These are phyloP conservation scores for Melaleuca alternifolia DNA, from an alignment of 345 rosid genomes.

Conservation along the genomic window DNA sequence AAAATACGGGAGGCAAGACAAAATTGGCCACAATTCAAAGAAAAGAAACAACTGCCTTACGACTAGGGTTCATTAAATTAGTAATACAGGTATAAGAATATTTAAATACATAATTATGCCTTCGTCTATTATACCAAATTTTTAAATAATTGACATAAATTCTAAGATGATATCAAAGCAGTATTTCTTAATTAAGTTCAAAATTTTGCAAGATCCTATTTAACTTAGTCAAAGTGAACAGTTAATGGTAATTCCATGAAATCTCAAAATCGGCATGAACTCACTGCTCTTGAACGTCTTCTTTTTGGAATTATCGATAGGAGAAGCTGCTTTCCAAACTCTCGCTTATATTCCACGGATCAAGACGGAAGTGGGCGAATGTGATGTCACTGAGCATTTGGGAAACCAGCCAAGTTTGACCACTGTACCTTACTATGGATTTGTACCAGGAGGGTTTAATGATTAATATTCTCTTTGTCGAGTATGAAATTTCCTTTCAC, in stretches of 20 bases:
- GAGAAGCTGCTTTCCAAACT: not conserved
- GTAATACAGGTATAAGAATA: accelerated
- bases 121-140: not conserved
- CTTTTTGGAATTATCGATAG: not conserved
- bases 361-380: not conserved
- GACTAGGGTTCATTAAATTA: not conserved
- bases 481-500: not conserved
- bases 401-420: not conserved
- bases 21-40: not conserved
- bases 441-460: not conserved
- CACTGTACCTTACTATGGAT: not conserved
- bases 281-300: not conserved
- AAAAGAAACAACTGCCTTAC: not conserved
- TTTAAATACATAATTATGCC: not conserved
- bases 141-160: not conserved
- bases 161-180: no score
- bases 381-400: not conserved
- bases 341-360: not conserved
- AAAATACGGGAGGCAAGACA: not conserved
- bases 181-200: no score
- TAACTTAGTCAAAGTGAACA: not conserved
- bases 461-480: not conserved
- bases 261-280: not conserved
- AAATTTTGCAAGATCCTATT: no score
- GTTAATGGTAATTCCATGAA: not conserved